Percentiles rank a stretch among this genome's conserved stretches.
These are phyloP conservation scores for Tetrapyrgos nigripes DNA, from an alignment of 1,284 basidiomycete species.

Conservation along the genomic window DNA sequence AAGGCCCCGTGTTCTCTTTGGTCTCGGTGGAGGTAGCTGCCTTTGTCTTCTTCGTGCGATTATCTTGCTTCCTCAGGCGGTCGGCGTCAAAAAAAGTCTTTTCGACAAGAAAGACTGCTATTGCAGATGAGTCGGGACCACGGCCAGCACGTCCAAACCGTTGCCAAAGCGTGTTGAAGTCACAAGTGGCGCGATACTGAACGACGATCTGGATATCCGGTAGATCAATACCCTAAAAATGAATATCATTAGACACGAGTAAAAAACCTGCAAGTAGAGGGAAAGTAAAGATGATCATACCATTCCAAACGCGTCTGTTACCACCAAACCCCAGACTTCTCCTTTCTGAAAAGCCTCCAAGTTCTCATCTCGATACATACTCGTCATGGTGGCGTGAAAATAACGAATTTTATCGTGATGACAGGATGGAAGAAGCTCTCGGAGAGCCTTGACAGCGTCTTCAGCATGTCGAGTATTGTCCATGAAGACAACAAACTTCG, in stretches of 20 bases:
- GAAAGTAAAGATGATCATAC: no score
- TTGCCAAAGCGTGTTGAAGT: constrained; percentile 14
- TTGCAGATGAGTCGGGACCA: constrained; percentile 4
- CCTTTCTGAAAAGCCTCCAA: no score
- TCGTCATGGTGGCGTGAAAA: constrained; percentile 6
- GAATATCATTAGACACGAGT: no score
- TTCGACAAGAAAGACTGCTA: neutral
- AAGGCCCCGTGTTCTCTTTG: neutral
- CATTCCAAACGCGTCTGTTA: no score
- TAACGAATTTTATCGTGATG: neutral
- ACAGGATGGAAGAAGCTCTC: neutral
- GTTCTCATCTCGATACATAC: neutral
- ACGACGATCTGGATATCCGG: constrained; percentile 10
- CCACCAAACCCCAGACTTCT: no score
- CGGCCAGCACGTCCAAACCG: constrained; percentile 14
- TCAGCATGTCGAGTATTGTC: constrained; percentile 23
- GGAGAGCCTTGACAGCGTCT: neutral
- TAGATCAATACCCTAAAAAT: constrained; percentile 9
- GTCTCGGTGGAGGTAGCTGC: neutral
- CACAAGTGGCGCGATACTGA: constrained; percentile 12
- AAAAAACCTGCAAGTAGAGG: no score
- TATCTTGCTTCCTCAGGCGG: neutral
- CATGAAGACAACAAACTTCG: constrained; percentile 37
- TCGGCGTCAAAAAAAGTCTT: neutral
- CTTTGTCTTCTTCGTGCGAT: neutral